Base-by-base conservation (phyloP, 1,139 yeast species). In the Protomyces inundatus region DNA sequence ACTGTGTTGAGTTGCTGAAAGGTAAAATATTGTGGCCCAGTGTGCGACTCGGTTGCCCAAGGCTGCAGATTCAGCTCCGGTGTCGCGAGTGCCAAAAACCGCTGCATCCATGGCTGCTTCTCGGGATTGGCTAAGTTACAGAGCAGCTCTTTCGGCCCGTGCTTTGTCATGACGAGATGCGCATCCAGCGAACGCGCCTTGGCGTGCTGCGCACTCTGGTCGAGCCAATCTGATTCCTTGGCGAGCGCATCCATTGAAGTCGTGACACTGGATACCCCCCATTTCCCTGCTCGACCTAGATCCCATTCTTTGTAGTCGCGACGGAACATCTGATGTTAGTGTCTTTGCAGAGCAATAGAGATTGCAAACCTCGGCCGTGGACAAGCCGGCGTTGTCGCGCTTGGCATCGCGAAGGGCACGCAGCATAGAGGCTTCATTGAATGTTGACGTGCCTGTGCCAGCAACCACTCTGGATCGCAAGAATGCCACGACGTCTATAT, bases 231-330 rank as follows among this genome's bases (percentile, higher is more conserved):
- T 10, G 14, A 36, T 23, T 64, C 66, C 12, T 60, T 50, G n/a
- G 51, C 33, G 40, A 61, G 69, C 0, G 88, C 70, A 85, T 89
- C 86, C n/a, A 77, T 75, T 52, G 86, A 75, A 0, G 90, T 79
- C 72, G 83, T 85, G 1, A 87, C 88, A 23, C 87, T 77, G 0
- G 97, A 87, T 62, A 93, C 82, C 70, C 90, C 86, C 0, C 97
- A 98, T 39, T 89, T 79, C 6, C 72, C 74, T 37, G 70, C 70
- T 5, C 59, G 76, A 1, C 69, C 70, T 66, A 82, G 82, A 3
- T 75, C 76, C 77, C 87, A 90, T 70, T 84, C 86, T 72, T 91
- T 91, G 74, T 88, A 91, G 73, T 91, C 98, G 73, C 90, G 90
- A 54, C 86, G 77, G 55, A 91, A 77, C 14, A 91, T 74, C 62